A percentile compares a stretch with the other conserved stretches of the same genome.
Evolutionary conservation across 495 filamentous ascomycete species (phyloP).

Genomic region (Lophium mytilinum): DNA sequence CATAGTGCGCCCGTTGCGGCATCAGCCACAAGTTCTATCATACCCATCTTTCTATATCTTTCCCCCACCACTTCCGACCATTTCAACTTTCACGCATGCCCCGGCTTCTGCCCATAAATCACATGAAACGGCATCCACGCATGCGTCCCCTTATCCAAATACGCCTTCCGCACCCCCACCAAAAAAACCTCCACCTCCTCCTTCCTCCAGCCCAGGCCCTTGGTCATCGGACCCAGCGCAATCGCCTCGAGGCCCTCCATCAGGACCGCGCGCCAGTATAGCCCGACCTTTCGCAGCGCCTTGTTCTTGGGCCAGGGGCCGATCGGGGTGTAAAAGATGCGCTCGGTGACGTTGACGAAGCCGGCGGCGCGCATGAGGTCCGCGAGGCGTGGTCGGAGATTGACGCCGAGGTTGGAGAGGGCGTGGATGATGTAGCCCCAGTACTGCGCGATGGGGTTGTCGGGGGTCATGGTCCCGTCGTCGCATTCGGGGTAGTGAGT

Average conservation of each 20-base stretch:
- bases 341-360: conserved; percentile 31
- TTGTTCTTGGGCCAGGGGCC: conserved; percentile 14
- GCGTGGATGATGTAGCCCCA: conserved; percentile 20
- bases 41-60: no score
- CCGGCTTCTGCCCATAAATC: background rate
- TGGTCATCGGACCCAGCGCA: conserved; percentile 41
- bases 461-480: conserved; percentile 1
- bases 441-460: conserved; percentile 20
- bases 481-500: conserved; percentile 1
- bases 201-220: conserved; percentile 44
- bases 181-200: conserved; percentile 47
- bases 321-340: conserved; percentile 16
- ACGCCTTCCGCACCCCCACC: conserved; percentile 40
- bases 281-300: conserved; percentile 5
- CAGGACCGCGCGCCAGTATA: conserved; percentile 12
- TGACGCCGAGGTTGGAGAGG: conserved; percentile 1
- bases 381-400: conserved; percentile 9
- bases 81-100: background rate
- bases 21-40: no score
- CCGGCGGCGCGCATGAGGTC: conserved; percentile 22
- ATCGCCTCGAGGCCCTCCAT: conserved; percentile 40
- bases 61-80: no score
- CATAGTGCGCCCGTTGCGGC: no score
- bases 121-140: background rate
- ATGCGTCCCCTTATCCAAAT: background rate